phyloP scores from a whole-genome alignment of 2,329 filamentous ascomycete species.

The Endoconidiophora laricicola region DNA sequence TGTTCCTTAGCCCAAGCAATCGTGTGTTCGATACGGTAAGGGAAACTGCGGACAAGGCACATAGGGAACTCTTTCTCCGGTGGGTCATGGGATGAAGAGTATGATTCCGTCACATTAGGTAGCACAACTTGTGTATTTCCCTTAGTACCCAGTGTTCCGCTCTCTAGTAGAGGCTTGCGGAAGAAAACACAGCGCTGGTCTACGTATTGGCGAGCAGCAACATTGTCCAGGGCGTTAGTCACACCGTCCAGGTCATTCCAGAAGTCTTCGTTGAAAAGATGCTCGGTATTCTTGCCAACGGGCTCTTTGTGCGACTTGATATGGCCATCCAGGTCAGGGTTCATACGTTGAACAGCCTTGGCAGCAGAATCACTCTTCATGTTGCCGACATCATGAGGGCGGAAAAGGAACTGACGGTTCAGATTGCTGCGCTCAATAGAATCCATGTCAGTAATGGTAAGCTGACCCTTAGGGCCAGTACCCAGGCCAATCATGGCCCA shows the following conservation, averaged over 20 bases:
- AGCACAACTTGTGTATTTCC: constrained; percentile 95
- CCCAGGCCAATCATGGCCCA: constrained; percentile 98
- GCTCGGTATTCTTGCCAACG: constrained; percentile 80
- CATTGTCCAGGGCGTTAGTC: constrained; percentile 93
- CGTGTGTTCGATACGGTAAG: constrained; percentile 95
- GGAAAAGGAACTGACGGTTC: constrained; percentile 93
- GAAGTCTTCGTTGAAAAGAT: constrained; percentile 86
- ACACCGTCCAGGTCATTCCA: constrained; percentile 79
- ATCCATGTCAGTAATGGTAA: constrained; percentile 93
- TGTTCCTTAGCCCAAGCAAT: constrained; percentile 91
- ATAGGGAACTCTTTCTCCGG: constrained; percentile 98
- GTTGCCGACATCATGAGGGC: constrained; percentile 79
- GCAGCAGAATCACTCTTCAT: constrained; percentile 95
- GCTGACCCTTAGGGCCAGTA: constrained; percentile 72
- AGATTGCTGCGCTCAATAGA: constrained; percentile 98
- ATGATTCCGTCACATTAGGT: constrained; percentile 83
- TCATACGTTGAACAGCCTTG: constrained; percentile 83
- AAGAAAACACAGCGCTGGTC: constrained; percentile 96
- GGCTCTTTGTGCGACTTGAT: constrained; percentile 77
- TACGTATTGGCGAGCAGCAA: constrained; percentile 91
- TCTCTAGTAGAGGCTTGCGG: constrained; percentile 90
- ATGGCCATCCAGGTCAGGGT: constrained; percentile 75
- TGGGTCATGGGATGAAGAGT: constrained; percentile 86
- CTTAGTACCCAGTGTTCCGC: constrained; percentile 95
- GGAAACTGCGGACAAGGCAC: constrained; percentile 94